phyloP scores from a whole-genome alignment of 108 stramenopile species.

The Stephanodiscus minutulus region DNA sequence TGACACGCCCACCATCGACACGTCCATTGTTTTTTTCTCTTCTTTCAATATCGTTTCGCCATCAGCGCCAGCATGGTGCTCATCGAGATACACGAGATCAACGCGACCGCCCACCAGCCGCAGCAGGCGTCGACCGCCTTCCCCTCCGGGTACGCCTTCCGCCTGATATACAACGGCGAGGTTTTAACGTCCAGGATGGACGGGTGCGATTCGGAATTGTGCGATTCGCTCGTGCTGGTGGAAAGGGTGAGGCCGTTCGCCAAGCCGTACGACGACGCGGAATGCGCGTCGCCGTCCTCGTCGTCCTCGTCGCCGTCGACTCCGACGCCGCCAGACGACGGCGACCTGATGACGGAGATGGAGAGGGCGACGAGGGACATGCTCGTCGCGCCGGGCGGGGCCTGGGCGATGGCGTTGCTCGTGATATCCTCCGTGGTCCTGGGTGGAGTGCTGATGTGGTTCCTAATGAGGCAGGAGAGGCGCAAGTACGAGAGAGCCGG shows the following conservation, averaged over 20 bases:
- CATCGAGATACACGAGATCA: conserved; percentile 67
- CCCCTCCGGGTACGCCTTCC: conserved; percentile 66
- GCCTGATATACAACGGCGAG: conserved; percentile 77
- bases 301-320: neutral
- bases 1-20: too few species aligned
- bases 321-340: neutral
- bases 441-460: conserved; percentile 26
- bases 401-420: conserved; percentile 7
- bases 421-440: conserved; percentile 18
- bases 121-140: conserved; percentile 2
- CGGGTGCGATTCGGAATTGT: conserved; percentile 65
- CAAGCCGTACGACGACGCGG: conserved; percentile 27
- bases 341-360: conserved; percentile 23
- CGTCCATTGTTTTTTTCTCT: too few species aligned
- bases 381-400: conserved; percentile 20
- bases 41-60: too few species aligned
- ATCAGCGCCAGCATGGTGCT: conserved; percentile 67
- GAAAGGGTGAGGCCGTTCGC: conserved; percentile 55
- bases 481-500: conserved; percentile 13
- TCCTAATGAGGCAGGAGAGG: conserved; percentile 18
- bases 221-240: conserved; percentile 55
- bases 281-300: conserved; percentile 36
- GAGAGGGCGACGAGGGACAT: conserved; percentile 17
- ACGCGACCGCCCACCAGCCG: conserved; percentile 1
- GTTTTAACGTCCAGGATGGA: conserved; percentile 63